Evolutionary conservation across 1,284 basidiomycete genomes (phyloP).

Genomic region (Trichosporon asahii): DNA sequence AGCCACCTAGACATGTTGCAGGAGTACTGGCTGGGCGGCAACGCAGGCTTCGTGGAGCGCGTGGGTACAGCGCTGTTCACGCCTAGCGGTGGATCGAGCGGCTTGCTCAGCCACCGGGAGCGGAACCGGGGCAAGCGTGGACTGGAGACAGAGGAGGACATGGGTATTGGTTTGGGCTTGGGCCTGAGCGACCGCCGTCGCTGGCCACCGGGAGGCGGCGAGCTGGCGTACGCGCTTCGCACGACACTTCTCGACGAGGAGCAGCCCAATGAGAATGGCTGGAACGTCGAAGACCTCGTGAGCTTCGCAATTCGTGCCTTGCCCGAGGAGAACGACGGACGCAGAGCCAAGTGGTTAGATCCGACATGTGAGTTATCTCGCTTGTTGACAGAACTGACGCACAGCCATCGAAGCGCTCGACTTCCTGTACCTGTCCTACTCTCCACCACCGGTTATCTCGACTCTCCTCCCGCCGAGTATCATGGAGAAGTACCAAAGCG

Average conservation of each 20-base stretch:
- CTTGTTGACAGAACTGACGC: background rate
- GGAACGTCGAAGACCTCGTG: conserved; percentile 64
- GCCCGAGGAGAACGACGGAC: conserved; percentile 52
- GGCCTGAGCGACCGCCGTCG: conserved; percentile 64
- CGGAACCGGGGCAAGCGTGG: background rate
- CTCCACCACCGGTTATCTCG: conserved; percentile 67
- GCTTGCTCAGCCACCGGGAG: background rate
- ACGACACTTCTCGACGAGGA: conserved; percentile 42
- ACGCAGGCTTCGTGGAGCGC: conserved; percentile 40
- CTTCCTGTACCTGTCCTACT: conserved; percentile 82
- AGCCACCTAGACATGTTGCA: conserved; percentile 46
- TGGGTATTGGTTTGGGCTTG: conserved; percentile 65
- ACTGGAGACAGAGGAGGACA: conserved; percentile 26
- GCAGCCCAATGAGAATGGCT: background rate
- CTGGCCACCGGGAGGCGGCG: conserved; percentile 81
- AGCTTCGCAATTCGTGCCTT: conserved; percentile 76
- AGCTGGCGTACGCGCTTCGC: conserved; percentile 72
- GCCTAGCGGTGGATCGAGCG: background rate
- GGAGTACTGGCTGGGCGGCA: conserved; percentile 44
- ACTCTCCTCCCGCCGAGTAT: conserved; percentile 65
- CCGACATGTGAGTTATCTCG: conserved; percentile 46
- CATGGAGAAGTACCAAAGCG: conserved; percentile 75
- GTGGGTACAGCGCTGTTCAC: conserved; percentile 39
- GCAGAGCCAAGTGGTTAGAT: conserved; percentile 70
- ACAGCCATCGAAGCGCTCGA: conserved; percentile 71